Conservation (phyloP, 2,329 filamentous ascomycete species). For the Aspergillus ustus region DNA sequence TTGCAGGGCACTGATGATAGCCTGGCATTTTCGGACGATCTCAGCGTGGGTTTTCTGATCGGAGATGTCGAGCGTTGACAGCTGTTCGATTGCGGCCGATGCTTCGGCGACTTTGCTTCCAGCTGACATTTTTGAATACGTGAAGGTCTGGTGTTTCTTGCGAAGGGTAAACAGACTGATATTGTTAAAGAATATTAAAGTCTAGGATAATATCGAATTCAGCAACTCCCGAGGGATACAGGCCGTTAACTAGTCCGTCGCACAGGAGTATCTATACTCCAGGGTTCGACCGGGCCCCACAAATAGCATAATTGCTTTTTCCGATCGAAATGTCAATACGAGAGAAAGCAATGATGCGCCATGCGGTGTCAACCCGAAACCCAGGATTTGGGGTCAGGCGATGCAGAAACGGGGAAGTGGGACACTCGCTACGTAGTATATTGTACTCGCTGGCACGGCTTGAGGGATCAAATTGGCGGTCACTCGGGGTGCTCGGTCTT, state of each 20-base stretch:
- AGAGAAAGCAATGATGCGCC: not conserved
- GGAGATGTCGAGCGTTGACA: conserved; percentile 1
- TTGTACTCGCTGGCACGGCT: not conserved
- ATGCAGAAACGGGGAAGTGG: not conserved
- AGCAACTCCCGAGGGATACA: not conserved
- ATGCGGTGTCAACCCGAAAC: not conserved
- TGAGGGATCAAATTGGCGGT: not conserved
- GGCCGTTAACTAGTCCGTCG: not conserved
- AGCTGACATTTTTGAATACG: not conserved
- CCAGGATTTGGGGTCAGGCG: not conserved
- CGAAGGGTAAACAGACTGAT: not conserved
- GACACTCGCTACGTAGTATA: not conserved
- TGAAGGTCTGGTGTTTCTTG: not conserved
- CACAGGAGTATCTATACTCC: not conserved
- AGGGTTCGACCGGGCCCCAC: not conserved
- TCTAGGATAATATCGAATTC: not conserved
- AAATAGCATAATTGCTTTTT: not conserved
- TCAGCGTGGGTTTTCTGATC: not conserved
- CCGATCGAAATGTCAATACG: not conserved
- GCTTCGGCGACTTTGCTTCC: not conserved
- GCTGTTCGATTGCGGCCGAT: not conserved
- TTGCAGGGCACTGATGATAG: conserved; percentile 1
- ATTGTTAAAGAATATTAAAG: too few relatives aligned
- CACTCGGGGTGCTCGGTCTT: not conserved
- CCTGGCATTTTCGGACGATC: conserved; percentile 6